Percentiles rank a stretch among this genome's conserved stretches.
Conservation (phyloP, 192 early-diverging fungal genomes). For the Pilaira anomala region DNA sequence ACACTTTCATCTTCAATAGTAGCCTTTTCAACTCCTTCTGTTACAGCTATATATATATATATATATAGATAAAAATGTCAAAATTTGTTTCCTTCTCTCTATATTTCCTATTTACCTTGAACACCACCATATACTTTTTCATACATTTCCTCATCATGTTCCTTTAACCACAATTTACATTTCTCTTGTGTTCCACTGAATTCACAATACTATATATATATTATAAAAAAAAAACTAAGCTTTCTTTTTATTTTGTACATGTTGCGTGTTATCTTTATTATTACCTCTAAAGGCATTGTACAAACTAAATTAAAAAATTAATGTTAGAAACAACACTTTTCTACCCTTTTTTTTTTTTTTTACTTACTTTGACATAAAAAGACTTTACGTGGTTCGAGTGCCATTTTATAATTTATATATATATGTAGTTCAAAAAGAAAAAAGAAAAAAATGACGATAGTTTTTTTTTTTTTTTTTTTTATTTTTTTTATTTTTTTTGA, state of each 20-base stretch:
- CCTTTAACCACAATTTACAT: conserved; percentile 77
- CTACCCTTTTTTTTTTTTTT: background rate
- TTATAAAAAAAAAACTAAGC: background rate
- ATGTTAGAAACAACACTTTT: too few relatives aligned
- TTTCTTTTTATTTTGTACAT: background rate
- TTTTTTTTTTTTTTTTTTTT: too few relatives aligned
- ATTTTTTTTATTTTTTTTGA: too few relatives aligned
- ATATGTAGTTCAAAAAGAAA: too few relatives aligned
- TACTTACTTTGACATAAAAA: conserved; percentile 46
- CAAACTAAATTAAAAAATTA: conserved; percentile 28
- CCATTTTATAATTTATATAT: background rate
- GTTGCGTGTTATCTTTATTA: background rate
- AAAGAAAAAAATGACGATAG: too few relatives aligned
- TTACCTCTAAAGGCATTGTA: conserved; percentile 47
- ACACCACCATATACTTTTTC: conserved; percentile 52
- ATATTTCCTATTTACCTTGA: conserved; percentile 16
- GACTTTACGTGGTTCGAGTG: conserved; percentile 30
- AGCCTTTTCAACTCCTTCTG: conserved; percentile 22
- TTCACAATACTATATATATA: conserved; percentile 77
- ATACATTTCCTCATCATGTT: conserved; percentile 56
- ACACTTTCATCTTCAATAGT: conserved; percentile 32
- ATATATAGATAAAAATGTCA: conserved; percentile 13
- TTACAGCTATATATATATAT: conserved; percentile 12
- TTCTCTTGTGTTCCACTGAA: conserved; percentile 77
- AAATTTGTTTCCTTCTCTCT: background rate